Evolutionary conservation across 306 rosid genomes (phyloP), one percentile per base, ranked within the genome.

Genomic region (Hippophae rhamnoides): DNA sequence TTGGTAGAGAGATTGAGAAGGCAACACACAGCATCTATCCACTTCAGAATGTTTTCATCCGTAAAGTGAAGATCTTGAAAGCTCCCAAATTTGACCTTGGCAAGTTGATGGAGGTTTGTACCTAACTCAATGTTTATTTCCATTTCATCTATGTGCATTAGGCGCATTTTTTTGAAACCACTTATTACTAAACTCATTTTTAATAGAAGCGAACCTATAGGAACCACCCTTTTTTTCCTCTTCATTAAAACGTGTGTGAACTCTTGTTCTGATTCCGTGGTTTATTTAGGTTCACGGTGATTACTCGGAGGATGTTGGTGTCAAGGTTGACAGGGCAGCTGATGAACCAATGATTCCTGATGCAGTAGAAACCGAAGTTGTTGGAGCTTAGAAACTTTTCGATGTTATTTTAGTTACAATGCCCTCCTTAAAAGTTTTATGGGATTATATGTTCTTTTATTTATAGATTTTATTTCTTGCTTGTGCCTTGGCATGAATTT

Each of bases 21-120:
- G 82, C 89, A 25, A 87, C 98, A 0, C 53, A 71, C 6, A 66
- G 92, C 54, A 90, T 90, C 80, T 90, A 81, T 52, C 98, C 96
- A 5, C 62, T 87, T 43, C 95, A 90, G 69, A 85, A 90, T 48
- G 95, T 90, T 23, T 90, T 85, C 71, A 86, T 90, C 23, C 67
- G 95, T 3, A 90, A 90, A 69, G 98, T 87, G 50, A 90, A 87
- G 80, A 87, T 92, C 73, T 78, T 92, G 74, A 92, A 92, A 71
- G 95, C 96, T 57, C 98, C 98, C 0, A 92, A 92, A 78, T 92
- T 88, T 58, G 96, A 90, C 73, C 95, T 90, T 63, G 90, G 92
- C 27, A 90, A 85, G 69, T 67, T 92, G 63, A 92, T 92, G 98
- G 98, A 88, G 93, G 98, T 74, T 74, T 58, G 54, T 40, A 11